Percentiles rank a stretch among this genome's conserved stretches.
phyloP scores from a whole-genome alignment of 306 rosid genomes.

The Abrus pulchellus region DNA sequence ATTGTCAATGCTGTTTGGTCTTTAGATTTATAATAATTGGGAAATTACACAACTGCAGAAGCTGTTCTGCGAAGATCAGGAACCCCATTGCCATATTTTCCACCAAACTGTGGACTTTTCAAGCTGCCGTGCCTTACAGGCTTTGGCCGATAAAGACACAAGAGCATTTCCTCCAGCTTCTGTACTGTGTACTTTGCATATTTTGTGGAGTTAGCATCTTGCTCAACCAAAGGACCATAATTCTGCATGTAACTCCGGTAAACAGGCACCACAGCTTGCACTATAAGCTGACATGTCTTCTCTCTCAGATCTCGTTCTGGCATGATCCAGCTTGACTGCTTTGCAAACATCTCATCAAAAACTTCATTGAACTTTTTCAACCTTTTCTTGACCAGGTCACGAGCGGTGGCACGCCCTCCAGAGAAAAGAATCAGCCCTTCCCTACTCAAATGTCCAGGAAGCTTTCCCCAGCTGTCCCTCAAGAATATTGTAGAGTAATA shows the following conservation, averaged over 20 bases:
- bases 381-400: slow-evolving; percentile 97
- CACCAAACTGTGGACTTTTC: slow-evolving; percentile 73
- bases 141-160: slow-evolving; percentile 82
- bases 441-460: slow-evolving; percentile 89
- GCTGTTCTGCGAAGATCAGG: slow-evolving; percentile 81
- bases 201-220: slow-evolving; percentile 82
- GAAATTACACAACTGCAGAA: slow-evolving; percentile 77
- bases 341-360: slow-evolving; percentile 82
- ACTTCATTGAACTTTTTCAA: slow-evolving; percentile 86
- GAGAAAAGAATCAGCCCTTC: slow-evolving; percentile 97
- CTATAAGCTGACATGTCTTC: slow-evolving; percentile 88
- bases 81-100: slow-evolving; percentile 71
- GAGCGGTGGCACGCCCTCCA: slow-evolving; percentile 98
- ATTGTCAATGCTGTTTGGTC: slow-evolving; percentile 29
- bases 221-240: slow-evolving; percentile 98
- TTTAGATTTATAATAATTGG: slow-evolving; percentile 31
- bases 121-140: slow-evolving; percentile 82
- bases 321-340: slow-evolving; percentile 83
- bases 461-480: slow-evolving; percentile 96
- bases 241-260: slow-evolving; percentile 99
- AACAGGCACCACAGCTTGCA: slow-evolving; percentile 95
- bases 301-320: slow-evolving; percentile 84
- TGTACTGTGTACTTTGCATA: slow-evolving; percentile 88
- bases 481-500: slow-evolving; percentile 70
- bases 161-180: slow-evolving; percentile 88